phyloP scores from a whole-genome alignment of 2,329 filamentous ascomycete genomes.

The Pyrenochaeta sp. region DNA sequence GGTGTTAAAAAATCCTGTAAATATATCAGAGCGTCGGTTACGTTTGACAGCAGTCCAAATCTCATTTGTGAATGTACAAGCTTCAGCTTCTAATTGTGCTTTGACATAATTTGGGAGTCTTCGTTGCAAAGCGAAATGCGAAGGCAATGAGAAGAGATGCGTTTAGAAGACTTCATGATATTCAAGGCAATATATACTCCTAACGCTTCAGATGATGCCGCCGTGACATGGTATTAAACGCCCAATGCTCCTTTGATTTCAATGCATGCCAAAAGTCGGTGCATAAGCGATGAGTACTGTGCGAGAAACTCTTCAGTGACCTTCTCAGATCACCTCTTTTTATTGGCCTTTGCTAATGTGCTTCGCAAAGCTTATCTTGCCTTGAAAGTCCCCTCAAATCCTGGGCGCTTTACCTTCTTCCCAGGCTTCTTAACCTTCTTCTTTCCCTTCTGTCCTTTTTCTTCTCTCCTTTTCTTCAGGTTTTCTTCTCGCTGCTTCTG shows the following conservation, averaged over 20 bases:
- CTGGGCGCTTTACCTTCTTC: constrained; percentile 62
- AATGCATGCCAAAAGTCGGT: constrained; percentile 14
- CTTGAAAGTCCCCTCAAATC: constrained; percentile 73
- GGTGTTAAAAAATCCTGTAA: constrained; percentile 35
- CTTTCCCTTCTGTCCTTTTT: constrained; percentile 75
- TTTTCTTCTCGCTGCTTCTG: constrained; percentile 61
- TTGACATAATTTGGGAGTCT: neutral
- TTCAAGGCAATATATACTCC: constrained; percentile 33
- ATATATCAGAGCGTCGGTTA: constrained; percentile 36
- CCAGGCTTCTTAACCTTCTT: constrained; percentile 65
- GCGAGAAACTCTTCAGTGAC: neutral
- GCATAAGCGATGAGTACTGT: neutral
- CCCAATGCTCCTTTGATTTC: constrained; percentile 33
- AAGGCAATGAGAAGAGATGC: neutral
- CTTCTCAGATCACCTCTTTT: neutral
- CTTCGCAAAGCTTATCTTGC: constrained; percentile 40
- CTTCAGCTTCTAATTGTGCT: neutral
- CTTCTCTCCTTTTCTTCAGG: constrained; percentile 76
- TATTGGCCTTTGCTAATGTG: neutral
- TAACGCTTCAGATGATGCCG: constrained; percentile 36
- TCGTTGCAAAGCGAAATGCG: neutral
- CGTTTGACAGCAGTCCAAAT: constrained; percentile 25
- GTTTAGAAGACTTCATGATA: constrained; percentile 26
- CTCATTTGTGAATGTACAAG: constrained; percentile 29
- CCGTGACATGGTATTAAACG: constrained; percentile 41